Evolutionary conservation across 208 protist genomes (phyloP), one percentile per base, ranked within the genome.

Genomic region (Trypanosoma cruzi): DNA sequence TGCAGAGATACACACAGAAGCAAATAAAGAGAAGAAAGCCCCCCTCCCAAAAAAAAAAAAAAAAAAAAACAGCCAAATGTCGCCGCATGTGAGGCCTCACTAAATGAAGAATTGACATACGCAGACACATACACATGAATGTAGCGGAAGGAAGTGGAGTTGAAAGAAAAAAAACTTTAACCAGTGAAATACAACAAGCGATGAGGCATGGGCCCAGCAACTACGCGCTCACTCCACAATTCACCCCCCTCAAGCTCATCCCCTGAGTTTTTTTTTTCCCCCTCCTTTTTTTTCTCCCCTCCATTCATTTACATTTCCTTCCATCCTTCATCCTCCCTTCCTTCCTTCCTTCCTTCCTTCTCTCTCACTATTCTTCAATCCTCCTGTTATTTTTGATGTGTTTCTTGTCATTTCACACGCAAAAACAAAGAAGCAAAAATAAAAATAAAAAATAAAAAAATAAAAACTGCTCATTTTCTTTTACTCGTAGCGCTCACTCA

Each of bases 401-500:
- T 44, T 13, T 4, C 40, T 44, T 44, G 3, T 13, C 18, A 14
- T 44, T 44, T 55, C 8, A 48, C 49, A 29, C 6, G 67, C 40
- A 44, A 16, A 54, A 40, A 48, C 10, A 56, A 22, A 70, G 10
- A 72, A 32, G 26, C 8, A 50, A 24, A 42, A 37, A 52, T 36
- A 22, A 54, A 36, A 0, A 14, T 48, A 49, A 48, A 6, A 46
- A 55, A 68, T 63, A 29, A 46, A 60, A 64, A 54, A 24, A 59
- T 13, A 55, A 64, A 52, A 29, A 40, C 4, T 1, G 26, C 13
- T 18, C 16, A 11, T 32, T 3, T 55, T 14, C 2, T 29, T 4
- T 3, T 55, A 20, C 44, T 49, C 16, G 11, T 22, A 20, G 11
- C 11, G 16, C 11, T 49, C 20, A n/a, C n/a, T 49, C 44, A 6